Conservation (phyloP, 345 rosid genomes). For the Corchorus olitorius region DNA sequence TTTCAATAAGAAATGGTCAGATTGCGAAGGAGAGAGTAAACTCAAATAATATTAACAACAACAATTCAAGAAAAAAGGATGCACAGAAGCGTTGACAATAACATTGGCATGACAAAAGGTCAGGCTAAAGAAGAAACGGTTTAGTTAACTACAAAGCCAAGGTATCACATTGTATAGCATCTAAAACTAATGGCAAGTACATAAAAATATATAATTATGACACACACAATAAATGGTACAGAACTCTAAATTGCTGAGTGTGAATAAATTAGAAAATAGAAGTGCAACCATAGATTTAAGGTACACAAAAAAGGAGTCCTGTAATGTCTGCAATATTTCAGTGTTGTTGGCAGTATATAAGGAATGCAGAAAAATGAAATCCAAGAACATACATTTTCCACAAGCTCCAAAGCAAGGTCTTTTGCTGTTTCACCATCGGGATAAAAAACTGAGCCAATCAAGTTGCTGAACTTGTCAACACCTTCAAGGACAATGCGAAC, state of each 20-base stretch:
- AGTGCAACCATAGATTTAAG: not conserved
- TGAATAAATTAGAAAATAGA: not conserved
- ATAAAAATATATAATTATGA: not conserved
- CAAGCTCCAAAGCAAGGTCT: slow-evolving; percentile 91
- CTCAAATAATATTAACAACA: slow-evolving; percentile 16
- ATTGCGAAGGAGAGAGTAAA: not conserved
- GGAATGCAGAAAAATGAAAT: slow-evolving; percentile 12
- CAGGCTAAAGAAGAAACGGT: not conserved
- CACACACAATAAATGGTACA: not conserved
- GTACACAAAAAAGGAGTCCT: not conserved
- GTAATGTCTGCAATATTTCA: not conserved
- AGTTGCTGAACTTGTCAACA: slow-evolving; percentile 86
- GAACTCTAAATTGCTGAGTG: not conserved
- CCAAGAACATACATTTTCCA: slow-evolving; percentile 66
- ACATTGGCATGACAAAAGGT: not conserved
- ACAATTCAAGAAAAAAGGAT: slow-evolving; percentile 10
- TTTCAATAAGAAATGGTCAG: slow-evolving; percentile 2
- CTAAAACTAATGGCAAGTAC: not conserved
- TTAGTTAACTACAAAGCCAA: not conserved
- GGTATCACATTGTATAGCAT: not conserved
- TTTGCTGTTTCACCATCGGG: slow-evolving; percentile 84
- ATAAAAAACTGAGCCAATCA: slow-evolving; percentile 93
- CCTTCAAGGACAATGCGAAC: slow-evolving; percentile 98
- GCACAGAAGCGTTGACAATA: not conserved
- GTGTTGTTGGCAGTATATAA: not conserved